Evolutionary conservation across 1,284 basidiomycete genomes (phyloP), one percentile per base, ranked within the genome.

Genomic region (Cystobasidium pallidum): DNA sequence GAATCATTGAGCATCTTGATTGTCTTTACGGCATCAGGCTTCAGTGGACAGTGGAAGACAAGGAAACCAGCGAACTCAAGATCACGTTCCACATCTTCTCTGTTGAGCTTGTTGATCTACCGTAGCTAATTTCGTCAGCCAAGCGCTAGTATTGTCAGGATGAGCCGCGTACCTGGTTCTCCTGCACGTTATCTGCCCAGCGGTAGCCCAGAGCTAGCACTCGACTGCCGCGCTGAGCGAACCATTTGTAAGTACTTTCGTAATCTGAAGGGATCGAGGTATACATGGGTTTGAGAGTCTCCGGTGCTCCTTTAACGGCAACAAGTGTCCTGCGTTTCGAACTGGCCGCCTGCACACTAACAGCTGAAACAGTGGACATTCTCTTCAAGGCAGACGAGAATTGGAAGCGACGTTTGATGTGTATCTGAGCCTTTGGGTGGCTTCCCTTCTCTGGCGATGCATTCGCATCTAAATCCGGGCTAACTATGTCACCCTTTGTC

Each of bases 1-100:
- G 93, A 92, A 79, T 96, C 93, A 11, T 89, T 88, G 66, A 97
- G 85, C 91, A 94, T 94, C 81, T 91, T 92, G 71, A 97, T 84
- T 0, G 90, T 86, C 75, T 90, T 88, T 11, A 96, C 84, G 2
- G 94, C 94, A 80, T 97, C 94, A n/a, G 87, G 82, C 82, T 97
- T 97, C 76, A 97, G 86, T 1, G 94, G 94, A 80, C 93, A 96
- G 80, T 95, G 92, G 87, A 97, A 97, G 15, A 97, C 91, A 74
- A 97, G 84, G 85, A 97, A 97, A 13, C 94, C 94, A 34, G 87
- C 91, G 79, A 97, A 97, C 3, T 80, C 83, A 45, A 97, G 84
- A 4, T 83, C 79, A 72, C 86, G 87, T 81, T 97, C 94, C 45
- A 92, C 91, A 43, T 88, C 82, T 57, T 91, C 88, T 64, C 94